phyloP scores from a whole-genome alignment of 768 basidiomycete species.

The Leccinum imitatum region DNA sequence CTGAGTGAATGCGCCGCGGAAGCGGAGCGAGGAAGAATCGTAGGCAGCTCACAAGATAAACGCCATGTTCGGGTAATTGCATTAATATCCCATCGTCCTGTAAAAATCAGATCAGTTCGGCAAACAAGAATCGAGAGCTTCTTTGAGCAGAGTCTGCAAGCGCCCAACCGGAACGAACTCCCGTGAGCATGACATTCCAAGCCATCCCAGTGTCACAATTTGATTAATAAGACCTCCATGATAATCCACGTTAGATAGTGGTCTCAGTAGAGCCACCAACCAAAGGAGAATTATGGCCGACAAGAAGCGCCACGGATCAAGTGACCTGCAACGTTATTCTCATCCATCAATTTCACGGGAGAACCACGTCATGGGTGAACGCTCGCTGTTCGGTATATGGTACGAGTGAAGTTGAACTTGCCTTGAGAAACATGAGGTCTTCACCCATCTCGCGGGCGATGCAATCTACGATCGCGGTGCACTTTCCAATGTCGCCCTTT shows the following conservation, averaged over 20 bases:
- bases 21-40: no score
- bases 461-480: slow-evolving; percentile 71
- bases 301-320: background rate
- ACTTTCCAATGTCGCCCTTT: slow-evolving; percentile 84
- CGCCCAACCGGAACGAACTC: no score
- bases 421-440: slow-evolving; percentile 88
- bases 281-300: background rate
- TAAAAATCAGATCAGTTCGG: background rate
- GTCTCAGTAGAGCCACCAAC: no score
- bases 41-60: slow-evolving; percentile 59
- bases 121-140: background rate
- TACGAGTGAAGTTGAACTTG: slow-evolving; percentile 27
- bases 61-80: slow-evolving; percentile 57
- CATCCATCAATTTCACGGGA: background rate
- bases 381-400: background rate
- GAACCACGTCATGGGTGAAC: background rate
- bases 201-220: background rate
- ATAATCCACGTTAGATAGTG: no score
- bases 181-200: background rate
- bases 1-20: background rate
- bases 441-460: slow-evolving; percentile 63
- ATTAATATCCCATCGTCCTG: slow-evolving; percentile 81
- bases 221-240: background rate
- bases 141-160: background rate
- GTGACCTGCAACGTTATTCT: background rate